Conservation (phyloP, 352 stramenopile genomes). For the Phytophthora sansomeana region DNA sequence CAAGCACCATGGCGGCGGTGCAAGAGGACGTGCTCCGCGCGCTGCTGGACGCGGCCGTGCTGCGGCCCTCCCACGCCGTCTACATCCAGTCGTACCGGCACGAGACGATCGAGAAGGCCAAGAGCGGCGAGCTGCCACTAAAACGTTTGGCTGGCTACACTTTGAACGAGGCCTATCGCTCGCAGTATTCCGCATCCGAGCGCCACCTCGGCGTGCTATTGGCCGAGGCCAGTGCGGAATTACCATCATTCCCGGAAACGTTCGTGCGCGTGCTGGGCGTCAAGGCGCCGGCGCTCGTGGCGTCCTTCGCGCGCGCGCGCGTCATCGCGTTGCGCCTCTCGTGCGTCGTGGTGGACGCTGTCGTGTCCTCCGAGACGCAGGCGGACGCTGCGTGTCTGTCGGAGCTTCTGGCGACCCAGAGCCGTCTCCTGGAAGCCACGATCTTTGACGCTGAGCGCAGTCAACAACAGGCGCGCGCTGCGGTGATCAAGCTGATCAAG, state of each 20-base stretch:
- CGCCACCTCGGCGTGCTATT: slow-evolving; percentile 62
- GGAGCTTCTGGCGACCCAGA: slow-evolving; percentile 58
- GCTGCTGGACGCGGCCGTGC: slow-evolving; percentile 63
- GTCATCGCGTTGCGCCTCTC: slow-evolving; percentile 68
- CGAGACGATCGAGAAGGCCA: slow-evolving; percentile 71
- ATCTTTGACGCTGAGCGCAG: slow-evolving; percentile 52
- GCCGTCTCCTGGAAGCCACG: slow-evolving; percentile 64
- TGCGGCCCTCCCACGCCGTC: slow-evolving; percentile 53
- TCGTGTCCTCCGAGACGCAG: slow-evolving; percentile 17
- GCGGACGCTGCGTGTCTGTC: slow-evolving; percentile 46
- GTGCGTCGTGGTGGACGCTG: slow-evolving; percentile 57
- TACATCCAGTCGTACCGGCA: slow-evolving; percentile 77
- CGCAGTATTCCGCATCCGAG: slow-evolving; percentile 65
- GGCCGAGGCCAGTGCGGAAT: slow-evolving; percentile 30
- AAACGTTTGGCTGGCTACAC: slow-evolving; percentile 75
- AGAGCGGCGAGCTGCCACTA: slow-evolving; percentile 59
- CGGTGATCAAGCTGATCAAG: slow-evolving; percentile 54
- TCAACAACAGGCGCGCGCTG: slow-evolving; percentile 54
- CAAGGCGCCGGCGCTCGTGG: slow-evolving; percentile 47
- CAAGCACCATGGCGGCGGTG: slow-evolving; percentile 30
- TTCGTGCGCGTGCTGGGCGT: slow-evolving; percentile 59
- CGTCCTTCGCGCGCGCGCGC: slow-evolving; percentile 62
- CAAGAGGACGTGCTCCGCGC: slow-evolving; percentile 72
- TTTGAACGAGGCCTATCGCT: slow-evolving; percentile 61
- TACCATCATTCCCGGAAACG: slow-evolving; percentile 56